Percentiles rank a stretch among this genome's conserved stretches.
phyloP scores from a whole-genome alignment of 2,329 filamentous ascomycete genomes.

The Zymoseptoria brevis region DNA sequence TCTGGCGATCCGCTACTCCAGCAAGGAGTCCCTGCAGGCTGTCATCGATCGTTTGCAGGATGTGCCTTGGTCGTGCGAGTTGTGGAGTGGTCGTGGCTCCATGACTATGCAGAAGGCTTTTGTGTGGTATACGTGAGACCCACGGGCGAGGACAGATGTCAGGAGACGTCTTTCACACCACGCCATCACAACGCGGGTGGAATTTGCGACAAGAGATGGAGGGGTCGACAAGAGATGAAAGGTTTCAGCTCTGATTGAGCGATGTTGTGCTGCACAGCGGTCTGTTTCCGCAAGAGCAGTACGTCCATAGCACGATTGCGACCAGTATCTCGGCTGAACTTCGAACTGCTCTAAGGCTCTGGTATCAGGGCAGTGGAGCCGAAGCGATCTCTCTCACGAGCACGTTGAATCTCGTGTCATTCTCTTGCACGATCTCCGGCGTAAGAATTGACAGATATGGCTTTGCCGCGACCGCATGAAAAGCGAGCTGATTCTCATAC shows the following conservation, averaged over 20 bases:
- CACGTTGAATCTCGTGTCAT: background rate
- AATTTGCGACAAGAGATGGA: background rate
- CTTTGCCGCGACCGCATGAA: slow-evolving; percentile 2
- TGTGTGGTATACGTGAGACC: background rate
- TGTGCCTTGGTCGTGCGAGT: too few species aligned
- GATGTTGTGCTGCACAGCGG: background rate
- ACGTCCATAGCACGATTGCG: background rate
- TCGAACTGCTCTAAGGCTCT: background rate
- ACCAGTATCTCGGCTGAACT: background rate
- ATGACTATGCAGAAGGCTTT: background rate
- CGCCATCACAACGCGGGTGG: background rate
- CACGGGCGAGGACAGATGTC: background rate
- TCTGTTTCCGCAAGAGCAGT: background rate
- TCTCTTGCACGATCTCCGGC: background rate
- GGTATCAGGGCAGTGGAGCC: background rate
- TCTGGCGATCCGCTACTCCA: too few species aligned
- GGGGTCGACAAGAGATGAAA: too few species aligned
- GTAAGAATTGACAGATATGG: background rate
- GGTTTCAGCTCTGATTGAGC: background rate
- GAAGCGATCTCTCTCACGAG: background rate
- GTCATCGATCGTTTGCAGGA: too few species aligned
- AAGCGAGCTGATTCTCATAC: slow-evolving; percentile 11
- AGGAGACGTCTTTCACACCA: background rate
- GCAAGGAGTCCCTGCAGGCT: too few species aligned
- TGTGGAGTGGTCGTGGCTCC: background rate